Evolutionary conservation across 768 basidiomycete genomes (phyloP), one percentile per base, ranked within the genome.

Genomic region (Lyophyllum atratum): DNA sequence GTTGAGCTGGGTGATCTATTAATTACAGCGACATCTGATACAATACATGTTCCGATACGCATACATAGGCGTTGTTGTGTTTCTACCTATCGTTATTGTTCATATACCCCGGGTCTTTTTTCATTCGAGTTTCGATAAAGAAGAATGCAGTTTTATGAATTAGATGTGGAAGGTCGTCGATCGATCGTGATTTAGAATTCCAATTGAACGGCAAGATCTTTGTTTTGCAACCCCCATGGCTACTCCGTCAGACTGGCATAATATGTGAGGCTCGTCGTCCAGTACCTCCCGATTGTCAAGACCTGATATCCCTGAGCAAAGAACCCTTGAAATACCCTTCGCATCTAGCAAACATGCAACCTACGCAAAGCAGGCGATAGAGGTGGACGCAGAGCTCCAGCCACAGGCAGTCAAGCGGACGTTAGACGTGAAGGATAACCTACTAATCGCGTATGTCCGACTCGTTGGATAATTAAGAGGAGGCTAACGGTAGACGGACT

Each of bases 331-430:
- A 46, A 85, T 95, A 42, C 95, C 94, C 9, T 93, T 96, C 61
- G 79, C 82, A 21, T 86, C 83, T 21, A 68, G 76, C 22, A 78
- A 86, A 59, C 93, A 97, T 66, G 95, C 95, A 9, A 66, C 71
- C 47, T 91, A 94, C 63, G 93, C 90, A 24, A 89, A 87, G 68
- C 85, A 87, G 70, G 87, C 84, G 59, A 90, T 97, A 67, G 86
- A 90, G 59, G 94, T 97, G 29, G 94, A 97, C 72, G 74, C 79
- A 19, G 94, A 95, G 71, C 78, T 95, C 39, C 92, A 95, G 64
- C 85, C 85, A 3, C 81, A 89, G 44, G 87, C 88, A 10, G 93
- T 96, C 22, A 85, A 86, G 67, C 81, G 93, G 58, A 79, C 75
- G n/a, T 70, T 96, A 42, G 72, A 72, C 0, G 83, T 92, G 1